Conservation (phyloP, 1,284 basidiomycete species). For the Cryptococcus jaspeensis region DNA sequence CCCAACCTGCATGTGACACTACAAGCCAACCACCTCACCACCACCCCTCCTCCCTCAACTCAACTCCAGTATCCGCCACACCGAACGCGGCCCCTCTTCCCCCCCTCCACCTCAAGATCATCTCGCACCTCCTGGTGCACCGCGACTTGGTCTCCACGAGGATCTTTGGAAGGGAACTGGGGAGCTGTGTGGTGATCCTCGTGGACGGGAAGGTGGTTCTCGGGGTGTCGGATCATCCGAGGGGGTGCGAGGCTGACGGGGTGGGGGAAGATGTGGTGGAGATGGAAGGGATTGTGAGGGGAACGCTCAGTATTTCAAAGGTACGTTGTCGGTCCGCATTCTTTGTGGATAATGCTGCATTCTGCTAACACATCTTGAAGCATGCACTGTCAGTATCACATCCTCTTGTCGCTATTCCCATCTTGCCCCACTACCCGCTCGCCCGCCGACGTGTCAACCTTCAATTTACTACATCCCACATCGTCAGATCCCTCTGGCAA, state of each 20-base stretch:
- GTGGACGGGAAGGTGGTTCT: conserved; percentile 29
- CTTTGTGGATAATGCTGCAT: not conserved
- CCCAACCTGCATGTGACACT: not conserved
- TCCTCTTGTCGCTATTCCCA: not conserved
- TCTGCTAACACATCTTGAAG: not conserved
- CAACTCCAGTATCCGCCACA: too few species aligned
- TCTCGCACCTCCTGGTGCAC: conserved; percentile 4
- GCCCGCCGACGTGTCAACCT: not conserved
- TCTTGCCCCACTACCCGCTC: not conserved
- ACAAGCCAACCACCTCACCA: not conserved
- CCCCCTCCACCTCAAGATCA: conserved; percentile 3
- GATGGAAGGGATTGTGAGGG: too few species aligned
- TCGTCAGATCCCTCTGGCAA: conserved; percentile 1
- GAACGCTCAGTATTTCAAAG: too few species aligned
- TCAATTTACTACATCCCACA: not conserved
- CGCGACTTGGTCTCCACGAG: not conserved
- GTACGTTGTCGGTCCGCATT: not conserved
- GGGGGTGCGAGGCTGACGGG: not conserved
- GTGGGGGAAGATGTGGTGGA: not conserved
- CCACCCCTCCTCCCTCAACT: not conserved
- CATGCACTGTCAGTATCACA: not conserved
- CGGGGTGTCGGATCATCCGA: conserved; percentile 26
- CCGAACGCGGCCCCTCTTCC: not conserved
- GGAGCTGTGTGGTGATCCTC: conserved; percentile 10
- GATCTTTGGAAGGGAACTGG: conserved; percentile 3